phyloP scores from a whole-genome alignment of 192 early-diverging fungal genomes.

The Podila minutissima region DNA sequence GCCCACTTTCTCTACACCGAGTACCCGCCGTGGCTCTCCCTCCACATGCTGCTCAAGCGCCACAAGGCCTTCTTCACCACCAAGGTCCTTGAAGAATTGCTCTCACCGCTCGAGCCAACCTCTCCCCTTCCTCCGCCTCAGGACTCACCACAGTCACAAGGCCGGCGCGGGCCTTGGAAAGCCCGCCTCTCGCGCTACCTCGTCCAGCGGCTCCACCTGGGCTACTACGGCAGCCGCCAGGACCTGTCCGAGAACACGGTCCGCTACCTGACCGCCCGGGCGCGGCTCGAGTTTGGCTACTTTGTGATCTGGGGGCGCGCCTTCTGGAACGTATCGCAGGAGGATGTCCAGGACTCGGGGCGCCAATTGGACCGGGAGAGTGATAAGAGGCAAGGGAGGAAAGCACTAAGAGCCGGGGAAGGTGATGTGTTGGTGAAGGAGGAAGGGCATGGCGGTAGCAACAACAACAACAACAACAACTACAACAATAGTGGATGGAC shows the following conservation, averaged over 20 bases:
- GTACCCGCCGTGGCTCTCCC: constrained; percentile 34
- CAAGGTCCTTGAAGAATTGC: constrained; percentile 31
- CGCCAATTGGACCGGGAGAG: neutral
- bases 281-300: constrained; percentile 43
- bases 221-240: constrained; percentile 30
- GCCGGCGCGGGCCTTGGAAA: neutral
- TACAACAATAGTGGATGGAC: neutral
- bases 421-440: neutral
- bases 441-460: neutral
- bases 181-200: constrained; percentile 27
- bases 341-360: constrained; percentile 6
- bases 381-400: constrained; percentile 2
- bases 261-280: constrained; percentile 42
- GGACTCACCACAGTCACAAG: constrained; percentile 10
- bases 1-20: constrained; percentile 13
- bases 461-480: neutral
- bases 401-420: neutral
- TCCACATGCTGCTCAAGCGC: constrained; percentile 42
- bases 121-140: neutral
- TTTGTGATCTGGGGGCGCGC: constrained; percentile 44
- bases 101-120: constrained; percentile 8
- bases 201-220: constrained; percentile 42
- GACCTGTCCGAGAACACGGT: constrained; percentile 26
- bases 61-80: constrained; percentile 14
- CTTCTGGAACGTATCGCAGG: constrained; percentile 27